phyloP scores from a whole-genome alignment of 1,139 yeast genomes.

The Hanseniaspora gamundiae region DNA sequence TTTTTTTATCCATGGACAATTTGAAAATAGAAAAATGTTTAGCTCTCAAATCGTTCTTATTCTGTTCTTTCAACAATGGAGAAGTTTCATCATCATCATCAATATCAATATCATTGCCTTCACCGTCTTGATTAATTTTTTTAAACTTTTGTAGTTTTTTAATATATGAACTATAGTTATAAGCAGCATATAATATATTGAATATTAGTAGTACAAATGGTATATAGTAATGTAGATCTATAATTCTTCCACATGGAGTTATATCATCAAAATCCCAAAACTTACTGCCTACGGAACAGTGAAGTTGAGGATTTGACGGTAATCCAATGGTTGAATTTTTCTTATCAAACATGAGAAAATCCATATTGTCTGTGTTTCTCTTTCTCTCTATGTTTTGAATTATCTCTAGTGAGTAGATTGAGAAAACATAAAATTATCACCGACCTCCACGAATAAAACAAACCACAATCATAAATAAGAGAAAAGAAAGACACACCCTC shows the following conservation, averaged over 20 bases:
- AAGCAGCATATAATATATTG: slow-evolving; percentile 6
- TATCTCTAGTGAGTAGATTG: no score
- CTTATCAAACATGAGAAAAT: slow-evolving; percentile 2
- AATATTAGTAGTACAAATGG: slow-evolving; percentile 11
- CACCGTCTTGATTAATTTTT: slow-evolving; percentile 7
- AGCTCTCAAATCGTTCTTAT: slow-evolving; percentile 16
- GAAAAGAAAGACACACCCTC: no score
- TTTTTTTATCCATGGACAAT: slow-evolving; percentile 15
- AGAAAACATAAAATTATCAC: no score
- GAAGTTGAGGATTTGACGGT: neutral
- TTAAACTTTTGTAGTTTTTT: slow-evolving; percentile 10
- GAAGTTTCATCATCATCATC: slow-evolving; percentile 8
- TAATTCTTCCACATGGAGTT: slow-evolving; percentile 19
- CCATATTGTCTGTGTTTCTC: neutral
- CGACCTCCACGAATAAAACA: no score
- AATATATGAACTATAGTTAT: slow-evolving; percentile 6
- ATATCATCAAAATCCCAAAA: slow-evolving; percentile 32
- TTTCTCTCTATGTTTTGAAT: no score
- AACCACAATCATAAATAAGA: no score
- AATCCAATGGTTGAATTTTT: slow-evolving; percentile 3
- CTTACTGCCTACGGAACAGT: slow-evolving; percentile 3
- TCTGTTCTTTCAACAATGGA: slow-evolving; percentile 10
- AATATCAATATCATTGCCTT: slow-evolving; percentile 6
- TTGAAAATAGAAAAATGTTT: slow-evolving; percentile 25
- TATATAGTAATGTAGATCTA: slow-evolving; percentile 13